These are phyloP conservation scores for Malassezia sympodialis DNA, from an alignment of 1,284 basidiomycete genomes.

Conservation along the genomic window DNA sequence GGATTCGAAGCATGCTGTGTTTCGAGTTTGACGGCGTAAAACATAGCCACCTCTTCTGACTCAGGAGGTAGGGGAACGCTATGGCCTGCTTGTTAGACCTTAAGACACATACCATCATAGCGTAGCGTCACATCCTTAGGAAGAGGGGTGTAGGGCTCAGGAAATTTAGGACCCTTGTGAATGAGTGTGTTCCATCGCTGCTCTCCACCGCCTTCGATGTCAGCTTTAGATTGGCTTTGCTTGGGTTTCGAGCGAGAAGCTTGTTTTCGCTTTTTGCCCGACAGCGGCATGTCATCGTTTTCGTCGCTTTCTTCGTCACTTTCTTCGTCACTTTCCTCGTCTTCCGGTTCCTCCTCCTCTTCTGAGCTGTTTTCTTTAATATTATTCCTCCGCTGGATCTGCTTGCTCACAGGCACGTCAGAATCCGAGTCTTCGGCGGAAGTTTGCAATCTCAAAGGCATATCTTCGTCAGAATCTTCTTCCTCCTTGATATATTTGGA, in stretches of 20 bases:
- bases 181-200: constrained; percentile 79
- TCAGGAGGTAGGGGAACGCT: constrained; percentile 68
- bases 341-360: constrained; percentile 12
- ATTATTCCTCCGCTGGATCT: constrained; percentile 18
- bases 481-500: constrained; percentile 21
- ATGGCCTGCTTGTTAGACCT: constrained; percentile 55
- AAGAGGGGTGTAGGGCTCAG: constrained; percentile 79
- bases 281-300: constrained; percentile 15
- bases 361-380: constrained; percentile 22
- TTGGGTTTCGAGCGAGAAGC: constrained; percentile 5
- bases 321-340: constrained; percentile 15
- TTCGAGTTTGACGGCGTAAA: constrained; percentile 86
- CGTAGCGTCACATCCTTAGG: constrained; percentile 83
- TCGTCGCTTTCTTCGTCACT: constrained; percentile 17
- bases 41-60: constrained; percentile 92
- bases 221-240: constrained; percentile 20
- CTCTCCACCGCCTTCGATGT: constrained; percentile 36
- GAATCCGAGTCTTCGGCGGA: constrained; percentile 22
- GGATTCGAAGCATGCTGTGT: constrained; percentile 83
- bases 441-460: constrained; percentile 49
- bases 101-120: constrained; percentile 65
- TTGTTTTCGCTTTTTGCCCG: constrained; percentile 18
- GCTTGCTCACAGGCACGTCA: constrained; percentile 25
- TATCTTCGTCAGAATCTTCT: constrained; percentile 21
- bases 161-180: constrained; percentile 90